Evolutionary conservation across 2,329 filamentous ascomycete species (phyloP), one percentile per base, ranked within the genome.

Genomic region (Hypoxylon sp.): DNA sequence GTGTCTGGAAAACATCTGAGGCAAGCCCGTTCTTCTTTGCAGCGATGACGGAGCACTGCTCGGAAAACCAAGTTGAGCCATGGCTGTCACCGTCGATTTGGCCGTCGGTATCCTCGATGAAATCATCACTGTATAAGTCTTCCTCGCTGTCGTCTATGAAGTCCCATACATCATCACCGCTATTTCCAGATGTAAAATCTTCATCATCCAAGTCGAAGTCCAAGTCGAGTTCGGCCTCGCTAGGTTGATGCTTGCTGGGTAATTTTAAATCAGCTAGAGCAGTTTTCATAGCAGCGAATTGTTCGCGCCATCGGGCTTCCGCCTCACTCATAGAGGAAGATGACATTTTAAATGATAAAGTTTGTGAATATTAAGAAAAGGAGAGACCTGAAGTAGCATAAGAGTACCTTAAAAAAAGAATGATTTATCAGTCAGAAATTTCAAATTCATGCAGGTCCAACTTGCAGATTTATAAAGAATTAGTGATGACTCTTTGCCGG

Each of bases 121-220:
- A 74, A 55, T 89, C 89, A 62, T 84, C 87, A 64, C 82, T 87
- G 67, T 81, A 75, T 7, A 71, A 77, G 47, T 87, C 86, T 13
- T 84, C 83, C 16, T 88, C 86, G 37, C 81, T 80, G 40, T 92
- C 88, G 51, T 87, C 91, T 65, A 96, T 90, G 51, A 95, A 85
- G 68, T 97, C 92, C 93, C 93, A 97, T 7, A 97, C 86, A 71
- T 97, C 91, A 51, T 93, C 89, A 4, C 83, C 82, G 12, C 81
- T 84, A 31, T 81, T 83, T 4, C 82, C 82, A 2, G 79, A 81
- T 1, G 76, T 78, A 57, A 78, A 78, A 8, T 74, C 75, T 19
- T 78, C 77, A 20, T 81, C 76, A 23, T 90, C 86, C 6, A 90
- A 84, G 55, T 89, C 86, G 40, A 86, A 73, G 31, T 86, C 77